These are phyloP conservation scores for Sporothrix humicola DNA, from an alignment of 2,329 filamentous ascomycete genomes.

Conservation along the genomic window DNA sequence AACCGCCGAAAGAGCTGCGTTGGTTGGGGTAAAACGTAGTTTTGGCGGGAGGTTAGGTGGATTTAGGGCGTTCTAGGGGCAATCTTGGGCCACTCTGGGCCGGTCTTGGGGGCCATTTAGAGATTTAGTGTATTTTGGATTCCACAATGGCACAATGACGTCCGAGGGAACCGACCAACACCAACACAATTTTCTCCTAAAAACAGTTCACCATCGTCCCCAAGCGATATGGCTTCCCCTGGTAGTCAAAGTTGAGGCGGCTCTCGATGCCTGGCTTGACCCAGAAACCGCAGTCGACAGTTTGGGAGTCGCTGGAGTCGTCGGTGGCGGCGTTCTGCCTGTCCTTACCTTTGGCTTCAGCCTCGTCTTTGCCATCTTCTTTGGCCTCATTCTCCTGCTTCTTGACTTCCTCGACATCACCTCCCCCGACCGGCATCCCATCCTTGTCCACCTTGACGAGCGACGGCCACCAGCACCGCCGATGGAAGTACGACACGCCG, in stretches of 20 bases:
- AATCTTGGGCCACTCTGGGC: too few relatives aligned
- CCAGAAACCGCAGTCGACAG: constrained; percentile 2
- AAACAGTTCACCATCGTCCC: neutral
- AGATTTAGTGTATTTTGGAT: too few relatives aligned
- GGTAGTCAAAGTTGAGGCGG: neutral
- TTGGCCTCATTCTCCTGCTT: neutral
- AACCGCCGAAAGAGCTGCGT: constrained; percentile 3
- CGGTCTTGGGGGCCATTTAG: too few relatives aligned
- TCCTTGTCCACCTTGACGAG: neutral
- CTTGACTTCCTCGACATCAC: too few relatives aligned
- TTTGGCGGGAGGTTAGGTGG: too few relatives aligned
- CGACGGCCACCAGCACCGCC: constrained; percentile 1
- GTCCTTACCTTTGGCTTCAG: neutral
- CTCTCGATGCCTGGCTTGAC: constrained; percentile 12
- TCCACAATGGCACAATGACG: constrained; percentile 4
- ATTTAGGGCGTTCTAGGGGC: too few relatives aligned
- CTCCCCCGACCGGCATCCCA: neutral
- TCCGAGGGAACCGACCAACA: neutral
- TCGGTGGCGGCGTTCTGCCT: too few relatives aligned
- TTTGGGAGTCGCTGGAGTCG: too few relatives aligned
- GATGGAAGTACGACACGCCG: neutral
- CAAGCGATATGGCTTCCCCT: neutral
- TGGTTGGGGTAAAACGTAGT: constrained; percentile 7
- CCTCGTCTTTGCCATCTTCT: neutral
- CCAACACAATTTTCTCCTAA: neutral